Evolutionary conservation across 768 basidiomycete species (phyloP).

Genomic region (Strobilomyces echinocephalus): DNA sequence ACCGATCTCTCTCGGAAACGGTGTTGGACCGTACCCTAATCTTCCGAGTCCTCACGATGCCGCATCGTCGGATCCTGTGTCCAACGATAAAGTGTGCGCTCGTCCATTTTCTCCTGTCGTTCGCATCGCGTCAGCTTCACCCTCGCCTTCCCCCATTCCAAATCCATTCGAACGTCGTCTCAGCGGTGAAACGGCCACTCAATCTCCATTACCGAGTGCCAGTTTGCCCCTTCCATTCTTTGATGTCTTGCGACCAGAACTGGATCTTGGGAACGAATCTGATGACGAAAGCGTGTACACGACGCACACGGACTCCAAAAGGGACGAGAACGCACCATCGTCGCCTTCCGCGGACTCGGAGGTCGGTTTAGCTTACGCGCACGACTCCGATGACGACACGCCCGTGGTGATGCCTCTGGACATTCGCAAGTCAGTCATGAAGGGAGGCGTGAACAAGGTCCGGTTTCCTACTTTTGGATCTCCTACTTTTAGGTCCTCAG

Average conservation of each 20-base stretch:
- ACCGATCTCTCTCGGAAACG: constrained; percentile 18
- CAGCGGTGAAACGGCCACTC: constrained; percentile 55
- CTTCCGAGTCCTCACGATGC: constrained; percentile 22
- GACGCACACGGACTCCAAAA: constrained; percentile 27
- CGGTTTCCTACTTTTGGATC: constrained; percentile 37
- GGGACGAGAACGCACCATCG: constrained; percentile 6
- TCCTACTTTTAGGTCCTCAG: constrained; percentile 25
- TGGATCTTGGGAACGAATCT: constrained; percentile 23
- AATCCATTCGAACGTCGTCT: constrained; percentile 88
- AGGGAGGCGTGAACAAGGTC: constrained; percentile 21
- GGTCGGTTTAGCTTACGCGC: constrained; percentile 37
- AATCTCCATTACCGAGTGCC: constrained; percentile 18
- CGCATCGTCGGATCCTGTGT: neutral
- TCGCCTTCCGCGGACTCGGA: constrained; percentile 30
- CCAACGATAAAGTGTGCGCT: constrained; percentile 16
- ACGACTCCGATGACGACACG: constrained; percentile 31
- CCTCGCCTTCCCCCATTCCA: constrained; percentile 57
- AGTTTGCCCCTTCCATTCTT: constrained; percentile 49
- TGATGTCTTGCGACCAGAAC: constrained; percentile 43
- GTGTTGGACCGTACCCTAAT: constrained; percentile 11
- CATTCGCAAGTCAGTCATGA: constrained; percentile 19
- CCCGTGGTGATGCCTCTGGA: constrained; percentile 29
- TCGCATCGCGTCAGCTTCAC: constrained; percentile 29
- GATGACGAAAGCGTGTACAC: constrained; percentile 35
- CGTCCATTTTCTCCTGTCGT: constrained; percentile 20